Evolutionary conservation across 257 asterid genomes (phyloP).

Genomic region (Plantago major): DNA sequence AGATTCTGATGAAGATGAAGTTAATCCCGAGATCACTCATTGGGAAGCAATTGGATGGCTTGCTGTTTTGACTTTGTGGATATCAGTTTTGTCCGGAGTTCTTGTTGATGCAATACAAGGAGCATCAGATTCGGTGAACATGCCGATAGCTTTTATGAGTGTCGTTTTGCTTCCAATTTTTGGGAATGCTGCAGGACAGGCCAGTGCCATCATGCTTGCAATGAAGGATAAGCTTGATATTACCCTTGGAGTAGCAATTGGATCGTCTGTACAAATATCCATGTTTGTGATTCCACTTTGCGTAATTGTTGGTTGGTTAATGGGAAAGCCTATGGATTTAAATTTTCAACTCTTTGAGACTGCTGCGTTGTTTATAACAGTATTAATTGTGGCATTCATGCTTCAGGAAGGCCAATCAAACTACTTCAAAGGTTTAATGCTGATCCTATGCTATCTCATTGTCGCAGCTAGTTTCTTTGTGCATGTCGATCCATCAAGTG

Average conservation of each 20-base stretch:
- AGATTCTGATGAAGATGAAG: constrained; percentile 60
- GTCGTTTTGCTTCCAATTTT: constrained; percentile 91
- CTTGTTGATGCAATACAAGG: constrained; percentile 97
- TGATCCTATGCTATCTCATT: constrained; percentile 75
- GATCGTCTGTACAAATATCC: constrained; percentile 96
- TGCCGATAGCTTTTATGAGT: constrained; percentile 87
- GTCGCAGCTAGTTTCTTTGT: constrained; percentile 94
- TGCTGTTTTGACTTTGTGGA: constrained; percentile 78
- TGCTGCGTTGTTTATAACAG: constrained; percentile 90
- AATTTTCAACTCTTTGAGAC: constrained; percentile 97
- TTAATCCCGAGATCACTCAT: constrained; percentile 64
- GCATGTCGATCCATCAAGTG: constrained; percentile 51
- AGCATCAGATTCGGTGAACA: constrained; percentile 77
- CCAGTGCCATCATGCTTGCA: constrained; percentile 98
- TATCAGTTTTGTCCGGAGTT: constrained; percentile 87
- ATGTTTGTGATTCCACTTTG: constrained; percentile 99
- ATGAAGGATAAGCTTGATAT: constrained; percentile 87
- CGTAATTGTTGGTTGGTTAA: constrained; percentile 90
- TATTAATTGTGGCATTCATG: constrained; percentile 95
- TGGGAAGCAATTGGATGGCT: constrained; percentile 97
- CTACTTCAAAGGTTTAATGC: constrained; percentile 89
- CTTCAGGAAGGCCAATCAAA: constrained; percentile 98
- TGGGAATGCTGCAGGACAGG: constrained; percentile 97
- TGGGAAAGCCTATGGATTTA: constrained; percentile 97
- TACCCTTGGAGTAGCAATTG: constrained; percentile 91